Evolutionary conservation across 73 alveolate species (phyloP), one percentile per base, ranked within the genome.

Genomic region (Vitrella brassicaformis): DNA sequence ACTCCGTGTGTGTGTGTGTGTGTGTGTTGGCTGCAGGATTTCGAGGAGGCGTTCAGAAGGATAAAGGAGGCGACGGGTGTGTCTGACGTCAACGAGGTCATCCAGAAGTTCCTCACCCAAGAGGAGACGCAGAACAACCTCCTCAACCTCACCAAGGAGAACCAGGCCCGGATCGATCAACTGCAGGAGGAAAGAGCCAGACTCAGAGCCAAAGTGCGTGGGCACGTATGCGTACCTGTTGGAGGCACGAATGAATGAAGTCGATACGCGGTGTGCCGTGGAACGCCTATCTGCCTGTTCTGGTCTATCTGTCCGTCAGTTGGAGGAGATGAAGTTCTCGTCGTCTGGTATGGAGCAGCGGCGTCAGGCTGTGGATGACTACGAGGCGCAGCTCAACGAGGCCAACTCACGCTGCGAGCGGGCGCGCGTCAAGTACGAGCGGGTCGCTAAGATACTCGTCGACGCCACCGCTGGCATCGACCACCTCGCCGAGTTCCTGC

Each of bases 31-130:
- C 74, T 88, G 14, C 69, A 74, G 27, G 94, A 85, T 45, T 90
- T 80, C 70, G 92, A 87, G 28, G 92, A 85, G 70, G 90, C 96
- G 19, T 79, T 90, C 84, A 78, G 89, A 32, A 90, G 88, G 31
- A 68, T 76, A 69, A 81, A 76, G 64, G 83, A 69, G 26, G 83
- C 87, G n/a, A 68, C 89, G 28, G 90, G 99, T 0, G 98, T 94
- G 26, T 88, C 94, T 75, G 99, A 96, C 85, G 96, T 94, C 30
- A 96, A 96, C 84, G 99, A 96, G 81, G 90, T 96, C 74, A 94
- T 96, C 76, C 94, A 95, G 80, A 95, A 95, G 85, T 96, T 92
- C 83, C 90, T 96, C 27, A 95, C 98, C 67, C 94, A 95, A 85
- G 95, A 88, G 56, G 56, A 39, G 22, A 39, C 56, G 14, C 56